A percentile compares a stretch with the other conserved stretches of the same genome.
These are phyloP conservation scores for Orobanche coerulescens DNA, from an alignment of 257 asterid species.

Conservation along the genomic window DNA sequence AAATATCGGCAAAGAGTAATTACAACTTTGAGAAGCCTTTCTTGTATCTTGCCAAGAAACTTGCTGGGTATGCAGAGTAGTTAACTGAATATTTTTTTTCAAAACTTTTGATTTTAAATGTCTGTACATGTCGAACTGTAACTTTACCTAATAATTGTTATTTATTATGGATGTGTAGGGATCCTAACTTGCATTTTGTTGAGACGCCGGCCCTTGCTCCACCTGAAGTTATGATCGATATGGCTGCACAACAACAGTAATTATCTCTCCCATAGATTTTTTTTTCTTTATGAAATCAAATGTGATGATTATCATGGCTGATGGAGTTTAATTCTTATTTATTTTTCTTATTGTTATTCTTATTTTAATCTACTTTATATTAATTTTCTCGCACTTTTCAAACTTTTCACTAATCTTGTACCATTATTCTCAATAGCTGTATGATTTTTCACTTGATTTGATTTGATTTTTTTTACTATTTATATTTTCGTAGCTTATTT, in stretches of 20 bases:
- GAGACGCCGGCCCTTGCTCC: constrained; percentile 72
- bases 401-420: too few species aligned
- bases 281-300: not conserved
- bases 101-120: not conserved
- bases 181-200: constrained; percentile 55
- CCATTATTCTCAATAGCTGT: too few species aligned
- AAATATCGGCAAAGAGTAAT: constrained; percentile 74
- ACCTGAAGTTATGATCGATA: constrained; percentile 56
- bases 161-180: constrained; percentile 27
- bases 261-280: not conserved
- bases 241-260: constrained; percentile 52
- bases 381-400: too few species aligned
- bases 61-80: constrained; percentile 44
- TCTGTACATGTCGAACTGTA: not conserved
- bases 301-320: too few species aligned
- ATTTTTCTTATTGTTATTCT: not conserved
- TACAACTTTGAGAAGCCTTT: constrained; percentile 84
- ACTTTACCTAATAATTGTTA: not conserved
- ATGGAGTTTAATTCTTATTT: too few species aligned
- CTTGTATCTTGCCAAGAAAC: constrained; percentile 59
- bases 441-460: too few species aligned
- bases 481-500: too few species aligned
- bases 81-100: not conserved
- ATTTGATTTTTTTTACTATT: too few species aligned
- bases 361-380: too few species aligned